These are phyloP conservation scores for Phialophora verrucosa DNA, from an alignment of 2,329 filamentous ascomycete genomes.

Conservation along the genomic window DNA sequence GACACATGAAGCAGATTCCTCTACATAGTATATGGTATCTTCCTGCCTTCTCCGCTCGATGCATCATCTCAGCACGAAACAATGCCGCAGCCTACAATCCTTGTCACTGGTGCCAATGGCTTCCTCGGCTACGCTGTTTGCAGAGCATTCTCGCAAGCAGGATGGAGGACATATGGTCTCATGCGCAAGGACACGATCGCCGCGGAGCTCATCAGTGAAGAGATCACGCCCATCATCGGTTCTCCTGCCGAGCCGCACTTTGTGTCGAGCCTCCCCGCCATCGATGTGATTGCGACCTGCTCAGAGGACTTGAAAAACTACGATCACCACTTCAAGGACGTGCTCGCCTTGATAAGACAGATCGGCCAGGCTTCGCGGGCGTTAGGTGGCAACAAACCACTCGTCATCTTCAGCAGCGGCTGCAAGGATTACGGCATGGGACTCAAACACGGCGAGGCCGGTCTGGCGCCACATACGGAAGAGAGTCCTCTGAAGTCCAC, in stretches of 20 bases:
- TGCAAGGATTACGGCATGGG: constrained; percentile 58
- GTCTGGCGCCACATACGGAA: constrained; percentile 53
- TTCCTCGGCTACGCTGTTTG: constrained; percentile 56
- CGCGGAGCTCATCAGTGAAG: constrained; percentile 23
- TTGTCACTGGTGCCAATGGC: constrained; percentile 58
- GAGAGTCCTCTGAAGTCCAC: constrained; percentile 47
- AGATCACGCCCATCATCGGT: constrained; percentile 31
- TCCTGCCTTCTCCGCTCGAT: too few species aligned
- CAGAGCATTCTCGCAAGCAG: constrained; percentile 54
- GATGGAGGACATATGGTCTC: constrained; percentile 55
- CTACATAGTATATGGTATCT: too few species aligned
- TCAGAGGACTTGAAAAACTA: constrained; percentile 53
- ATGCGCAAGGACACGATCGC: constrained; percentile 42
- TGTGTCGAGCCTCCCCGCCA: constrained; percentile 18
- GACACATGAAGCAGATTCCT: too few species aligned
- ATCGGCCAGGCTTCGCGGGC: constrained; percentile 41
- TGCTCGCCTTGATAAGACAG: constrained; percentile 43
- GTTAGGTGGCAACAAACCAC: constrained; percentile 44
- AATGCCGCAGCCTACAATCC: constrained; percentile 42
- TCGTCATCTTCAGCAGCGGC: constrained; percentile 56
- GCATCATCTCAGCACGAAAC: neutral
- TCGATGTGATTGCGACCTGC: constrained; percentile 54
- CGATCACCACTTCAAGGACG: constrained; percentile 48
- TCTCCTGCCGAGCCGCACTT: constrained; percentile 19
- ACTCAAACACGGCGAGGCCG: constrained; percentile 44